Base-by-base conservation (phyloP, 2,329 filamentous ascomycete species). In the Diplodia seriata region DNA sequence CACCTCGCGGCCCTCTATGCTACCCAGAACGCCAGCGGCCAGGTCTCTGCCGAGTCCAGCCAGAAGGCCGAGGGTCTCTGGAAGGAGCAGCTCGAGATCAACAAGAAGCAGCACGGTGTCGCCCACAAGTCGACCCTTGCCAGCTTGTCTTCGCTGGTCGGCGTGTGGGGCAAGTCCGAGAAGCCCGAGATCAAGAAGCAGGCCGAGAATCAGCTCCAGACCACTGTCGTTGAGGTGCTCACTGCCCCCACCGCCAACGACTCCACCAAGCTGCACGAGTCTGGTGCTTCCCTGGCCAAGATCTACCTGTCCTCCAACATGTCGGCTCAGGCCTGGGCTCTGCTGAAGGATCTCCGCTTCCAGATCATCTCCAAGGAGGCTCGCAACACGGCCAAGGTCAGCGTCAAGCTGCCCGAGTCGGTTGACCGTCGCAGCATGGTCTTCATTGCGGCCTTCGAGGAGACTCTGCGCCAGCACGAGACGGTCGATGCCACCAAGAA, bases 221-320 rank as follows among this genome's bases (percentile, higher is more conserved):
- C 67, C 15, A 65, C 61, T 23, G 75, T 76, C 1, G 75, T 78
- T 5, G 76, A 79, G 67, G 79, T 82, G 59, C 73, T 80, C 15
- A 63, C 56, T 6, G 64, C 64, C 18, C 74, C 74, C 56, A 78
- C 78, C 54, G 79, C 79, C 66, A 76, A 74, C 1, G 81, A 81
- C 4, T 83, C 83, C 0, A 80, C 83, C 62, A 79, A 79, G n/a
- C 77, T 86, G 18, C 83, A 85, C 69, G 78, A 83, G 63, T 81
- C 83, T 1, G 85, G 84, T 1, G 76, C 78, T 12, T 81, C 78
- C 0, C 77, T 86, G 57, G 81, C 82, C 0, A 75, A 78, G 14
- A 84, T 84, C 49, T 85, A 83, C 71, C 51, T 65, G 33, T 43
- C 61, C 8, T 53, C 49, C 20, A 68, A 68, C 50, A 51, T 62